Percentiles rank a stretch among this genome's conserved stretches.
Conservation (phyloP, 2,329 filamentous ascomycete genomes). For the Chaetomium sp. region DNA sequence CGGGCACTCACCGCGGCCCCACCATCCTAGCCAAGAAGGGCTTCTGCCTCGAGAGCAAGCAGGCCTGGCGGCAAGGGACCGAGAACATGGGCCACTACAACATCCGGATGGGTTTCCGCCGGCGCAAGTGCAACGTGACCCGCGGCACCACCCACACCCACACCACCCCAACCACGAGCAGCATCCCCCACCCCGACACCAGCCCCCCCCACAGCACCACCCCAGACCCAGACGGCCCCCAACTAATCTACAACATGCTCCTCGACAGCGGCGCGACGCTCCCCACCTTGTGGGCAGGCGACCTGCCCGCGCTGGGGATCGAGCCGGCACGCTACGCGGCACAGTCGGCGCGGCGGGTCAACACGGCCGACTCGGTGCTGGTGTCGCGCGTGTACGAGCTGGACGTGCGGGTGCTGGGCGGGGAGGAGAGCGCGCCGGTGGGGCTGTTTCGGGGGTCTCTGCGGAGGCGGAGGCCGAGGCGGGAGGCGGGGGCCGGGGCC, state of each 20-base stretch:
- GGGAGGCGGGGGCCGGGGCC: too few relatives aligned
- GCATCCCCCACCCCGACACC: slow-evolving; percentile 10
- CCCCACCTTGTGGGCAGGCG: slow-evolving; percentile 42
- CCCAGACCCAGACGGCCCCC: slow-evolving; percentile 33
- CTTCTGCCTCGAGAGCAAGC: slow-evolving; percentile 34
- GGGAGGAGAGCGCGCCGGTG: background rate
- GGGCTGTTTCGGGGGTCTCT: background rate
- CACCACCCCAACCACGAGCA: background rate
- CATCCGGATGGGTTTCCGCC: slow-evolving; percentile 39
- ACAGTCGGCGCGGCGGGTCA: slow-evolving; percentile 37
- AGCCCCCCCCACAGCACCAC: background rate
- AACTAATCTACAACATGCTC: slow-evolving; percentile 41
- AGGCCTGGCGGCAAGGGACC: slow-evolving; percentile 28
- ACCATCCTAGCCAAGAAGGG: slow-evolving; percentile 39
- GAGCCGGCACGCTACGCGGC: slow-evolving; percentile 41
- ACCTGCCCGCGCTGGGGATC: slow-evolving; percentile 43
- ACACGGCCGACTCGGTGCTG: slow-evolving; percentile 30
- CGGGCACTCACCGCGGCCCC: slow-evolving; percentile 27
- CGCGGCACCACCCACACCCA: slow-evolving; percentile 5
- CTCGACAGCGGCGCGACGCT: slow-evolving; percentile 50
- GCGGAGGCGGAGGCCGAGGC: background rate
- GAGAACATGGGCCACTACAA: slow-evolving; percentile 40
- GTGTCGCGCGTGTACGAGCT: slow-evolving; percentile 32
- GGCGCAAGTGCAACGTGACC: slow-evolving; percentile 28
- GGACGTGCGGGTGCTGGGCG: slow-evolving; percentile 18